A percentile compares a stretch with the other conserved stretches of the same genome.
Evolutionary conservation across 169 alveolate species (phyloP).

Genomic region (Babesia caballi): DNA sequence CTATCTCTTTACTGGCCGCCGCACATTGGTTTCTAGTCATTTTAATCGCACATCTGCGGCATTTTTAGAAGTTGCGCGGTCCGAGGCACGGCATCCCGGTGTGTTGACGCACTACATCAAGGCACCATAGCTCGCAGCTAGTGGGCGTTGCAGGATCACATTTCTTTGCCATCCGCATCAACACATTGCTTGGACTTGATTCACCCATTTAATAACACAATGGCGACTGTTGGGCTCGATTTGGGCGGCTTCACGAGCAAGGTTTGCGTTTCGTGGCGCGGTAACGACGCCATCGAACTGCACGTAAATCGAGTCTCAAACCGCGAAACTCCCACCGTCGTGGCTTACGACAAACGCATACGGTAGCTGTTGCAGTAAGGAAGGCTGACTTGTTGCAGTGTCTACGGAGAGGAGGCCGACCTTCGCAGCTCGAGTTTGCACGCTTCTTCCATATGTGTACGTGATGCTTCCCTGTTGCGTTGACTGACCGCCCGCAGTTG

Average conservation of each 20-base stretch:
- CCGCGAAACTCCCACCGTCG: constrained; percentile 58
- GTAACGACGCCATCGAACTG: constrained; percentile 32
- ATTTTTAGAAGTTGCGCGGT: no score
- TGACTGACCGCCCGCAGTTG: background rate
- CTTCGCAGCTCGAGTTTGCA: constrained; percentile 41
- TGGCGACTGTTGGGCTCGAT: constrained; percentile 56
- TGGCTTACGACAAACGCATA: constrained; percentile 53
- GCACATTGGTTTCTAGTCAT: background rate
- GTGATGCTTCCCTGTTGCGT: background rate
- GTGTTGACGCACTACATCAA: no score
- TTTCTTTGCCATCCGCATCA: no score
- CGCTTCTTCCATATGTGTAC: constrained; percentile 15
- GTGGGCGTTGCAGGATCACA: no score
- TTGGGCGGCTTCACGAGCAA: constrained; percentile 55
- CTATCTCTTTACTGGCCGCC: background rate
- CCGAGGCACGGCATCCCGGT: no score
- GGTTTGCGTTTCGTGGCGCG: constrained; percentile 36
- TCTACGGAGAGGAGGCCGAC: constrained; percentile 66
- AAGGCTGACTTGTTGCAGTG: background rate
- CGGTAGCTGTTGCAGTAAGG: background rate
- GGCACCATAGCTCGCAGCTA: no score
- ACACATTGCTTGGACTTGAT: no score
- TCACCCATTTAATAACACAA: no score
- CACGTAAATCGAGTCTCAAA: constrained; percentile 61
- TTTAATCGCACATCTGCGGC: no score